Percentiles rank a stretch among this genome's conserved stretches.
phyloP scores from a whole-genome alignment of 805 yeast genomes.

The Metschnikowia anglica region DNA sequence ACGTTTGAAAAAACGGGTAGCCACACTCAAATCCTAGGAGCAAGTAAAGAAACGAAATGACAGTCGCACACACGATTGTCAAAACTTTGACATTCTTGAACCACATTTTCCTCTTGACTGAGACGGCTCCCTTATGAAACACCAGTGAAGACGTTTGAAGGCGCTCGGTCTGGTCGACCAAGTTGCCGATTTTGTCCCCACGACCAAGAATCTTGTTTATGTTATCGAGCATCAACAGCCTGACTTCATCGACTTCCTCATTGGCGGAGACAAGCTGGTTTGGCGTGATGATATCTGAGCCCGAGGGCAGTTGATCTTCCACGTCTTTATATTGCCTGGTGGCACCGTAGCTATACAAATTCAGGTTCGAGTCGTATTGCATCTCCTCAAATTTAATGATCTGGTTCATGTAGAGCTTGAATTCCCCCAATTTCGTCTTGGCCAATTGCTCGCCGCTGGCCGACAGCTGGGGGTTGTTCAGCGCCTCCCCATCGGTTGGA shows the following conservation, averaged over 20 bases:
- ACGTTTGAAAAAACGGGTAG: conserved; percentile 46
- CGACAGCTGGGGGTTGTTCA: not conserved
- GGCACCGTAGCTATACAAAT: conserved; percentile 37
- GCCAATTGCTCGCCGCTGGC: conserved; percentile 12
- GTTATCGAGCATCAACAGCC: conserved; percentile 69
- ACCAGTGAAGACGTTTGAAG: conserved; percentile 65
- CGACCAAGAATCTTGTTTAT: conserved; percentile 70
- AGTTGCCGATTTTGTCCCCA: conserved; percentile 69
- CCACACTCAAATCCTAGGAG: conserved; percentile 54
- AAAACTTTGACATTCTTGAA: conserved; percentile 54
- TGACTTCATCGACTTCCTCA: conserved; percentile 62
- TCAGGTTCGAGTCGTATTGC: conserved; percentile 38
- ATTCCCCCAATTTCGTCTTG: conserved; percentile 44
- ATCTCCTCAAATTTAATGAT: conserved; percentile 54
- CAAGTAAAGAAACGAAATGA: conserved; percentile 41
- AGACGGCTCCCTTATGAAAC: conserved; percentile 67
- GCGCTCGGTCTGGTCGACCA: conserved; percentile 78
- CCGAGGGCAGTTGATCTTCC: conserved; percentile 13
- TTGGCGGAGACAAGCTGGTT: conserved; percentile 42
- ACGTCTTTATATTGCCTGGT: conserved; percentile 16
- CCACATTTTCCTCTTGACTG: conserved; percentile 68
- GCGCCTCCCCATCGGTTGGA: not conserved
- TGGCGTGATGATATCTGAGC: conserved; percentile 31
- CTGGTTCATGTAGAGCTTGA: conserved; percentile 55
- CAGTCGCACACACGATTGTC: conserved; percentile 22